phyloP scores from a whole-genome alignment of 108 stramenopile genomes.

The Skeletonema costatum region DNA sequence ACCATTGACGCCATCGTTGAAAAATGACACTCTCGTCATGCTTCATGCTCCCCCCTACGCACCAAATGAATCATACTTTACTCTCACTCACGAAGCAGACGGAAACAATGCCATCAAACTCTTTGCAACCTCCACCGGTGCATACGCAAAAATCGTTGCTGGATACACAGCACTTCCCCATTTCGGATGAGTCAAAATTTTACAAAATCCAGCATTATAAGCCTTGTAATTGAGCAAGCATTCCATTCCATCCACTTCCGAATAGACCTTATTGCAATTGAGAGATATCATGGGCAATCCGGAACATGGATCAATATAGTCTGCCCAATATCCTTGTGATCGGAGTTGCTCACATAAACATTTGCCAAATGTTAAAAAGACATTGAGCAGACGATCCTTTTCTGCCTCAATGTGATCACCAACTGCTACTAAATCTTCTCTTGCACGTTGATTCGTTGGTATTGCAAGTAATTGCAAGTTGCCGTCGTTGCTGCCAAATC shows the following conservation, averaged over 20 bases:
- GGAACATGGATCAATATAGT: conserved; percentile 98
- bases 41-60: too few species aligned
- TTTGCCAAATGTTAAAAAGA: conserved; percentile 79
- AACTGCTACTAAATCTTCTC: conserved; percentile 82
- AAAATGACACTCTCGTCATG: too few species aligned
- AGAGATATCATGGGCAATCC: conserved; percentile 92
- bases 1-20: too few species aligned
- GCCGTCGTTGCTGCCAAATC: conserved; percentile 3
- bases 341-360: conserved; percentile 63
- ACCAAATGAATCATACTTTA: not conserved
- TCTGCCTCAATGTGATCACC: conserved; percentile 86
- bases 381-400: conserved; percentile 87
- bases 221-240: conserved; percentile 86
- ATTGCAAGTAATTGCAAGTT: conserved; percentile 68
- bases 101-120: conserved; percentile 45
- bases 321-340: conserved; percentile 81
- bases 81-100: conserved; percentile 10
- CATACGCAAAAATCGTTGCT: conserved; percentile 91
- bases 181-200: conserved; percentile 92
- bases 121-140: conserved; percentile 61
- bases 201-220: conserved; percentile 96
- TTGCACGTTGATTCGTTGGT: conserved; percentile 85
- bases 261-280: conserved; percentile 81
- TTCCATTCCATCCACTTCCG: conserved; percentile 95
- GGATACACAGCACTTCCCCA: conserved; percentile 97